These are phyloP conservation scores for Pleurozium schreberi DNA, from an alignment of 225 moss, liverwort and hornwort genomes.

Conservation along the genomic window DNA sequence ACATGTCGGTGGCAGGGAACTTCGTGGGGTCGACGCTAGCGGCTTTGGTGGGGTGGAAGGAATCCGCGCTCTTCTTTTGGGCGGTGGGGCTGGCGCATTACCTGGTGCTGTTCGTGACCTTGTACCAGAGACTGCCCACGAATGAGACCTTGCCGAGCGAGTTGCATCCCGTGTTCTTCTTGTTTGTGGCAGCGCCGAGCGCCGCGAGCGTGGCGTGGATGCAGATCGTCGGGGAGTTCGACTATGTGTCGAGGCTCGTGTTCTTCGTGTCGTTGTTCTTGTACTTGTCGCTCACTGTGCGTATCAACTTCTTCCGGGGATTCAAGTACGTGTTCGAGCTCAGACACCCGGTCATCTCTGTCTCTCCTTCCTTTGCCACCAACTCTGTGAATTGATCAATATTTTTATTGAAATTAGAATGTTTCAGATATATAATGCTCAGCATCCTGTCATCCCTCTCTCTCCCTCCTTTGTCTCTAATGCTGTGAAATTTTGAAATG, in stretches of 20 bases:
- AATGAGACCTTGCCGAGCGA: slow-evolving; percentile 35
- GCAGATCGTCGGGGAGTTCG: slow-evolving; percentile 33
- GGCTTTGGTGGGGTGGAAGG: slow-evolving; percentile 38
- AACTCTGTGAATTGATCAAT: background rate
- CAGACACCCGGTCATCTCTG: background rate
- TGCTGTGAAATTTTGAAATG: background rate
- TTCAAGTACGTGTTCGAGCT: slow-evolving; percentile 7
- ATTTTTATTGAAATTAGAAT: background rate
- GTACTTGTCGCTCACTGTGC: slow-evolving; percentile 30
- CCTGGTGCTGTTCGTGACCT: slow-evolving; percentile 41
- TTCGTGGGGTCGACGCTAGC: slow-evolving; percentile 43
- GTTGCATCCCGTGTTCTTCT: slow-evolving; percentile 45
- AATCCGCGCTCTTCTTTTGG: slow-evolving; percentile 47
- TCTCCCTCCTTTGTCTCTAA: background rate
- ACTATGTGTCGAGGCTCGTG: slow-evolving; percentile 20
- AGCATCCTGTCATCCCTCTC: background rate
- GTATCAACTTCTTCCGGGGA: slow-evolving; percentile 41
- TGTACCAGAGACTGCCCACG: slow-evolving; percentile 50
- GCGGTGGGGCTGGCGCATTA: slow-evolving; percentile 49
- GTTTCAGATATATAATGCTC: background rate
- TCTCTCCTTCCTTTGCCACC: background rate
- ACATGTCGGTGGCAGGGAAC: slow-evolving; percentile 38
- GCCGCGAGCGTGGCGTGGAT: slow-evolving; percentile 51
- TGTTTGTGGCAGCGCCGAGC: slow-evolving; percentile 52
- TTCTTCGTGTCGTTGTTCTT: slow-evolving; percentile 50